Percentiles rank a stretch among this genome's conserved stretches.
phyloP scores from a whole-genome alignment of 345 rosid species.

The Erucastrum elatum region DNA sequence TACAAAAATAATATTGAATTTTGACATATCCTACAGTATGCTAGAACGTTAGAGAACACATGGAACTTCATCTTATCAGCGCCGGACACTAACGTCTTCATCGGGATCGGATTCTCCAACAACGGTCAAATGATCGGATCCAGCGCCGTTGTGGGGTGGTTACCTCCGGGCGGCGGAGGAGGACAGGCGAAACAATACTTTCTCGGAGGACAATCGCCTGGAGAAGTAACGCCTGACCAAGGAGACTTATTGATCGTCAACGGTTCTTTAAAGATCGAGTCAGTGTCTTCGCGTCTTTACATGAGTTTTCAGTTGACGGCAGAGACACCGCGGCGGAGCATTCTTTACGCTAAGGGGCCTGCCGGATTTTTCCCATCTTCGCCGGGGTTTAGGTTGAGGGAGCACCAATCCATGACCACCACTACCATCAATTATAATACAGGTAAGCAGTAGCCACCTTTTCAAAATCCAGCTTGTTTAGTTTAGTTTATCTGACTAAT shows the following conservation, averaged over 20 bases:
- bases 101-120: slow-evolving; percentile 77
- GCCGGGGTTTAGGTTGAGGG: slow-evolving; percentile 43
- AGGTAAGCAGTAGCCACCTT: slow-evolving; percentile 44
- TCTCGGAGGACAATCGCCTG: slow-evolving; percentile 45
- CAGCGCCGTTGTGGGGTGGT: slow-evolving; percentile 83
- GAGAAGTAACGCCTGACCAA: slow-evolving; percentile 51
- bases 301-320: slow-evolving; percentile 63
- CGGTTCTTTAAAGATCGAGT: slow-evolving; percentile 42
- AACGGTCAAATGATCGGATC: slow-evolving; percentile 65
- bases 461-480: not conserved
- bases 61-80: slow-evolving; percentile 89
- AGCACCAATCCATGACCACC: slow-evolving; percentile 54
- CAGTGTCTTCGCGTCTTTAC: slow-evolving; percentile 56
- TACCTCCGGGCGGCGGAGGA: slow-evolving; percentile 36
- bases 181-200: slow-evolving; percentile 48
- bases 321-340: slow-evolving; percentile 41
- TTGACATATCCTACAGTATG: slow-evolving; percentile 46
- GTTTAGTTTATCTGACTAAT: not conserved
- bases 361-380: slow-evolving; percentile 48
- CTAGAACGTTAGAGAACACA: slow-evolving; percentile 31
- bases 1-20: not conserved
- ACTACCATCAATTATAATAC: slow-evolving; percentile 57
- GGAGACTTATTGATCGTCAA: slow-evolving; percentile 48
- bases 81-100: slow-evolving; percentile 44
- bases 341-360: slow-evolving; percentile 68